Conservation (phyloP, 2,329 filamentous ascomycete species). For the Verticillium tricorpus region DNA sequence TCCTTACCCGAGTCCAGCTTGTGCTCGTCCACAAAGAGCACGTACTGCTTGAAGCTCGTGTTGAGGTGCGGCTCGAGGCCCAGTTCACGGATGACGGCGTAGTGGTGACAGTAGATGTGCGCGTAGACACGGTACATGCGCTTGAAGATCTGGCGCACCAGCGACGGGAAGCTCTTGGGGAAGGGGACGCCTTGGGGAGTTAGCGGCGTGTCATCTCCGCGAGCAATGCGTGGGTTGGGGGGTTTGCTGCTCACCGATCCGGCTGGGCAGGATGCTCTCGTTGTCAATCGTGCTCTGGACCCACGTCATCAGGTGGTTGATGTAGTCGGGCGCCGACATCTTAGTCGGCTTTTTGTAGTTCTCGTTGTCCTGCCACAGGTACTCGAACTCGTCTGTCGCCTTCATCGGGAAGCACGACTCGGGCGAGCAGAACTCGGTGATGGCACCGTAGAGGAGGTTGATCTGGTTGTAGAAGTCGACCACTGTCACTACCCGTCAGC, state of each 20-base stretch:
- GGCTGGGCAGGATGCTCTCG: conserved; percentile 88
- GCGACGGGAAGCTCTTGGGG: conserved; percentile 82
- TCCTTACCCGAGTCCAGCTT: conserved; percentile 87
- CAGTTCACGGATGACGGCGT: conserved; percentile 90
- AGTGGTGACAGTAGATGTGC: conserved; percentile 99
- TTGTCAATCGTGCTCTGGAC: conserved; percentile 95
- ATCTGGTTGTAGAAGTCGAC: conserved; percentile 99
- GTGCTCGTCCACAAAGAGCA: conserved; percentile 97
- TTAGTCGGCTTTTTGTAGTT: conserved; percentile 95
- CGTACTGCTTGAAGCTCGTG: conserved; percentile 99
- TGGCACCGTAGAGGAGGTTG: conserved; percentile 96
- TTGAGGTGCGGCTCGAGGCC: conserved; percentile 96
- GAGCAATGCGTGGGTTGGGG: not conserved
- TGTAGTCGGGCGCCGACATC: conserved; percentile 95
- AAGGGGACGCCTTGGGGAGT: conserved; percentile 72
- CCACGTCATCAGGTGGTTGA: conserved; percentile 97
- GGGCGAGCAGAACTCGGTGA: conserved; percentile 98
- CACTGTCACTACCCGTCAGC: conserved; percentile 52
- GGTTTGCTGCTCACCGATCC: conserved; percentile 59
- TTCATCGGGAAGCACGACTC: conserved; percentile 99
- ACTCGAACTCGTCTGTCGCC: conserved; percentile 99
- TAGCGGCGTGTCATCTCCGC: not conserved
- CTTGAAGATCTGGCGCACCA: conserved; percentile 97
- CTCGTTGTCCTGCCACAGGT: conserved; percentile 96
- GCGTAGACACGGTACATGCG: conserved; percentile 97